Evolutionary conservation across 2,329 filamentous ascomycete species (phyloP).

Genomic region (Pseudogymnoascus sp.): DNA sequence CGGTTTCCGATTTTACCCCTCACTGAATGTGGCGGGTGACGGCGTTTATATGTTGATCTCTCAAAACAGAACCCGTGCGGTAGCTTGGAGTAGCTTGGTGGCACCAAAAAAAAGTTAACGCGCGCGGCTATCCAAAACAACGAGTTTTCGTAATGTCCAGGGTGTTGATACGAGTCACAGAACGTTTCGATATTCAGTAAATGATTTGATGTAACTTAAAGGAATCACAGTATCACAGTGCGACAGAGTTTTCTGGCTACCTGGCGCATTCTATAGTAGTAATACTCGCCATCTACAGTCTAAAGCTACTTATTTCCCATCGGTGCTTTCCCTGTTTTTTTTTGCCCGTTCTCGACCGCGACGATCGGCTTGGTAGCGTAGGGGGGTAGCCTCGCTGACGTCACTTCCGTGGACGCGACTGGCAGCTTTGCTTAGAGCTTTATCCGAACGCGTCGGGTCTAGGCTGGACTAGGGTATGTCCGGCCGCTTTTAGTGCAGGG

Average conservation of each 20-base stretch:
- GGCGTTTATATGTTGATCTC: slow-evolving; percentile 8
- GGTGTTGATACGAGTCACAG: not conserved
- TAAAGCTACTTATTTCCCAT: not conserved
- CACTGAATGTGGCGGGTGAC: not conserved
- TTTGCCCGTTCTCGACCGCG: slow-evolving; percentile 4
- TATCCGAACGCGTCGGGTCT: not conserved
- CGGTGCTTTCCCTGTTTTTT: not conserved
- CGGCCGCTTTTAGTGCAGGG: slow-evolving; percentile 1
- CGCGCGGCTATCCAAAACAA: slow-evolving; percentile 7
- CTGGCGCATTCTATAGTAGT: not conserved
- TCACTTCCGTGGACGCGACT: not conserved
- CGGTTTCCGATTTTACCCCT: not conserved
- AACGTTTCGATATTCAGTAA: not conserved
- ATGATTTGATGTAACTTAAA: slow-evolving; percentile 2
- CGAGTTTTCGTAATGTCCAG: not conserved
- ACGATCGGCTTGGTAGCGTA: not conserved
- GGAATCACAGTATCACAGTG: not conserved
- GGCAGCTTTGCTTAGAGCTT: slow-evolving; percentile 1
- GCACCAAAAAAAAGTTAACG: not conserved
- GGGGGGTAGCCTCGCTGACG: not conserved
- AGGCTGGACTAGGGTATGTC: not conserved
- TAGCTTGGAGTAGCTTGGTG: not conserved
- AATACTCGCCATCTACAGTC: not conserved
- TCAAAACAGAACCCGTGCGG: not conserved
- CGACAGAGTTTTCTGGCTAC: not conserved